A percentile compares a stretch with the other conserved stretches of the same genome.
Conservation (phyloP, 164 flowering plant species). For the Tetracentron sinense region DNA sequence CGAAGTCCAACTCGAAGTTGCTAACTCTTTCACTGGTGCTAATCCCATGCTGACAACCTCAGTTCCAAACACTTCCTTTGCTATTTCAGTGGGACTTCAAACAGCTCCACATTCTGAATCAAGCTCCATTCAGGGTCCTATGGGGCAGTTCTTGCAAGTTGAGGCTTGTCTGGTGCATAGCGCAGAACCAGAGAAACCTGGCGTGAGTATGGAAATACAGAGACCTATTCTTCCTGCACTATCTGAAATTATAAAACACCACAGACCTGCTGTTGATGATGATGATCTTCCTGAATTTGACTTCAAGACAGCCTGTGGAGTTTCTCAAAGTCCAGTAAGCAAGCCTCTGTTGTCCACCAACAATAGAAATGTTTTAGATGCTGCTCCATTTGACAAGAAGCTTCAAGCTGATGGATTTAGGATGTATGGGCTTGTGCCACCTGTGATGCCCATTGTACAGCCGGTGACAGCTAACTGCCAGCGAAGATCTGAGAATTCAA, state of each 20-base stretch:
- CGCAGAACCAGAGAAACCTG: constrained; percentile 14
- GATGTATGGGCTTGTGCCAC: constrained; percentile 7
- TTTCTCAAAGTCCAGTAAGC: constrained; percentile 18
- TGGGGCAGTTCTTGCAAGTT: background rate
- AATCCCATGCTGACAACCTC: constrained; percentile 2
- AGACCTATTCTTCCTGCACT: constrained; percentile 9
- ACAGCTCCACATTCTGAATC: constrained; percentile 5
- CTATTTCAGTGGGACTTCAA: constrained; percentile 13
- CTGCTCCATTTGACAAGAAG: constrained; percentile 14
- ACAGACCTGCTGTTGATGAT: constrained; percentile 18
- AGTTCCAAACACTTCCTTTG: constrained; percentile 5
- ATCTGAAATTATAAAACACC: constrained; percentile 10
- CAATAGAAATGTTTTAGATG: constrained; percentile 4
- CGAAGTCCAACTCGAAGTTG: constrained; percentile 6
- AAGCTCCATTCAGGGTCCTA: background rate
- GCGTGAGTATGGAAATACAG: constrained; percentile 4
- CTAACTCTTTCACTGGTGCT: constrained; percentile 2
- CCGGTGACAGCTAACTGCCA: constrained; percentile 8
- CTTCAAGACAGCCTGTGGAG: constrained; percentile 30
- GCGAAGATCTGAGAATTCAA: constrained; percentile 2
- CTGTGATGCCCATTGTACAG: background rate
- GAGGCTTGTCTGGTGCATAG: background rate
- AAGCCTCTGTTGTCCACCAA: constrained; percentile 7
- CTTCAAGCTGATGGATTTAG: constrained; percentile 13
- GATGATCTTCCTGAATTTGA: constrained; percentile 66